phyloP scores from a whole-genome alignment of 345 rosid genomes.

The Citrus cavaleriei region DNA sequence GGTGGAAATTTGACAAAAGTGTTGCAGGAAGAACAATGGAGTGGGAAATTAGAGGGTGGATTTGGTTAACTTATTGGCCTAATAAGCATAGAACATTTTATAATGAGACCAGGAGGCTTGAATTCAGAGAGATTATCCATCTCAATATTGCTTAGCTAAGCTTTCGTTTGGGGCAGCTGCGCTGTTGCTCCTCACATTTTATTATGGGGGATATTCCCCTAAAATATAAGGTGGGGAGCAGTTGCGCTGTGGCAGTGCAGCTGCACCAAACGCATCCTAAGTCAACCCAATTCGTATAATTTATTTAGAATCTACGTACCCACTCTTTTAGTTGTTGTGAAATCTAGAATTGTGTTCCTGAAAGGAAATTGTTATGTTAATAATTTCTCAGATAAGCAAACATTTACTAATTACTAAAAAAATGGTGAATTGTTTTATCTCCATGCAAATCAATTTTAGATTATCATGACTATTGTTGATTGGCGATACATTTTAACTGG shows the following conservation, averaged over 20 bases:
- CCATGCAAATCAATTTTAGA: too few species aligned
- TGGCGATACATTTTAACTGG: too few species aligned
- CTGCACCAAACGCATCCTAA: too few species aligned
- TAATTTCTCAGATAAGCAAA: neutral
- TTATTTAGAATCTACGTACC: neutral
- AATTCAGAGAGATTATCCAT: slow-evolving; percentile 61
- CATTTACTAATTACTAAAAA: neutral
- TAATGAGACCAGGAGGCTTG: slow-evolving; percentile 70
- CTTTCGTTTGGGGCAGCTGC: accelerated
- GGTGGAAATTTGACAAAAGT: slow-evolving; percentile 67
- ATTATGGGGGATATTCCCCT: too few species aligned
- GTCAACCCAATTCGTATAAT: neutral
- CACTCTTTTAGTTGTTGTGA: neutral
- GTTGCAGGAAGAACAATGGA: slow-evolving; percentile 63
- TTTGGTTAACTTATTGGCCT: slow-evolving; percentile 95
- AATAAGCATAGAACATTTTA: slow-evolving; percentile 67
- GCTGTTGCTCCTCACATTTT: too few species aligned
- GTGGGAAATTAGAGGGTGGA: slow-evolving; percentile 79
- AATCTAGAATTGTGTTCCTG: neutral
- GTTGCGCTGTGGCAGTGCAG: too few species aligned
- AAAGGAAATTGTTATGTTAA: neutral
- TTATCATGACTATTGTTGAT: too few species aligned
- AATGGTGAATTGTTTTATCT: neutral
- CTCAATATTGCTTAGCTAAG: slow-evolving; percentile 41
- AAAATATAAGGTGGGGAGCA: too few species aligned